phyloP scores from a whole-genome alignment of 257 asterid species.

The Solanum pimpinellifolium region DNA sequence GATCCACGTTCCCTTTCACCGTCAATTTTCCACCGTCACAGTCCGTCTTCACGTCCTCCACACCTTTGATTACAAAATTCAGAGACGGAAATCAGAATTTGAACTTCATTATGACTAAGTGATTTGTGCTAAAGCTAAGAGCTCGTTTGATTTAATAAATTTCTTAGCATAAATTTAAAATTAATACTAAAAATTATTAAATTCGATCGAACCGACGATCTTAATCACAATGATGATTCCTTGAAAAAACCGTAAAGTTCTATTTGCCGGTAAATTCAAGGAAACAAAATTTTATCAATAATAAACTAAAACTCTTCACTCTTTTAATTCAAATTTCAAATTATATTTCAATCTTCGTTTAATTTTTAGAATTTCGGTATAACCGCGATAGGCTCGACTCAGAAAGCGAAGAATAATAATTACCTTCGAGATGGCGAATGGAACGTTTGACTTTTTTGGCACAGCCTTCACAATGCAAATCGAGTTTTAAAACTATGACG shows the following conservation, averaged over 20 bases:
- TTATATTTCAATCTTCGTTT: background rate
- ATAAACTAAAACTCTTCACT: background rate
- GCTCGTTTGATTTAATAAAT: background rate
- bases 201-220: background rate
- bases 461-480: slow-evolving; percentile 91
- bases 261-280: slow-evolving; percentile 13
- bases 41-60: slow-evolving; percentile 71
- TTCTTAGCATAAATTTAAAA: background rate
- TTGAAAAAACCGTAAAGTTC: slow-evolving; percentile 30
- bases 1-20: slow-evolving; percentile 80
- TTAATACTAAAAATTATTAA: background rate
- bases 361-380: too few species aligned
- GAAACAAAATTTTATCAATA: background rate
- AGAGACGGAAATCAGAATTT: background rate
- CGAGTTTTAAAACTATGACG: slow-evolving; percentile 53
- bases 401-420: background rate
- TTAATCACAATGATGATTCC: slow-evolving; percentile 10
- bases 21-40: slow-evolving; percentile 53
- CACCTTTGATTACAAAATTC: slow-evolving; percentile 27
- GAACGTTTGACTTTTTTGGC: slow-evolving; percentile 79
- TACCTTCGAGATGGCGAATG: slow-evolving; percentile 44
- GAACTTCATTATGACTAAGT: background rate
- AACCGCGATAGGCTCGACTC: too few species aligned
- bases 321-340: background rate
- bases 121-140: too few species aligned